Conservation (phyloP, 169 alveolate genomes). For the Cryptosporidium ryanae region DNA sequence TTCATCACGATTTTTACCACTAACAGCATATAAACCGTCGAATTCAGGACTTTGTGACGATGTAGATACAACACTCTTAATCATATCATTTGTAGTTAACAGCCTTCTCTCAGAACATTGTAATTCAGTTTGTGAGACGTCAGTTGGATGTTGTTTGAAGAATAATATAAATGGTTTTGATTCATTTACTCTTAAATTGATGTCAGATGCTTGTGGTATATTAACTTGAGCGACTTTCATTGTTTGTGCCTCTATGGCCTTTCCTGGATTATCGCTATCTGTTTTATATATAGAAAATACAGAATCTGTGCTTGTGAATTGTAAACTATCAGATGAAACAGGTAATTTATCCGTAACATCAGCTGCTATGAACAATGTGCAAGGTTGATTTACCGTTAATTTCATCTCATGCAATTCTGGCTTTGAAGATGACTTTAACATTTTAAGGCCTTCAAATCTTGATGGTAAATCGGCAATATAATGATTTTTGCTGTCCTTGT, state of each 20-base stretch:
- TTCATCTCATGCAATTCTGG: constrained; percentile 69
- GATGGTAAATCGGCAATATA: constrained; percentile 88
- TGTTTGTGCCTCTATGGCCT: constrained; percentile 72
- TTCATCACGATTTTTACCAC: constrained; percentile 80
- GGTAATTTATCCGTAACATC: constrained; percentile 77
- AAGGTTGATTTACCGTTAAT: constrained; percentile 77
- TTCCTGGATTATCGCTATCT: constrained; percentile 16
- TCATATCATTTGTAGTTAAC: constrained; percentile 74
- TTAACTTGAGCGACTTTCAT: constrained; percentile 70
- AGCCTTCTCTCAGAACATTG: constrained; percentile 68
- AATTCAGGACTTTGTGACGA: constrained; percentile 79
- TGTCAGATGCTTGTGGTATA: constrained; percentile 74
- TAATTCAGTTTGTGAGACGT: constrained; percentile 19
- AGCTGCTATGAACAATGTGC: constrained; percentile 79
- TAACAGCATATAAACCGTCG: constrained; percentile 81
- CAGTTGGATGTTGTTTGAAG: constrained; percentile 74
- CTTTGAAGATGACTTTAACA: constrained; percentile 74
- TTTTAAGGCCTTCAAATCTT: constrained; percentile 79
- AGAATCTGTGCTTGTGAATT: constrained; percentile 71
- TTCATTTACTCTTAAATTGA: constrained; percentile 41
- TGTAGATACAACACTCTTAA: constrained; percentile 77
- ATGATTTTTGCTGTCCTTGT: constrained; percentile 80
- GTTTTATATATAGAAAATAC: constrained; percentile 77
- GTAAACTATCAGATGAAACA: constrained; percentile 53
- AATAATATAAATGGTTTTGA: constrained; percentile 77